Evolutionary conservation across 108 stramenopile species (phyloP).

Genomic region (Chaetoceros tenuissimus): DNA sequence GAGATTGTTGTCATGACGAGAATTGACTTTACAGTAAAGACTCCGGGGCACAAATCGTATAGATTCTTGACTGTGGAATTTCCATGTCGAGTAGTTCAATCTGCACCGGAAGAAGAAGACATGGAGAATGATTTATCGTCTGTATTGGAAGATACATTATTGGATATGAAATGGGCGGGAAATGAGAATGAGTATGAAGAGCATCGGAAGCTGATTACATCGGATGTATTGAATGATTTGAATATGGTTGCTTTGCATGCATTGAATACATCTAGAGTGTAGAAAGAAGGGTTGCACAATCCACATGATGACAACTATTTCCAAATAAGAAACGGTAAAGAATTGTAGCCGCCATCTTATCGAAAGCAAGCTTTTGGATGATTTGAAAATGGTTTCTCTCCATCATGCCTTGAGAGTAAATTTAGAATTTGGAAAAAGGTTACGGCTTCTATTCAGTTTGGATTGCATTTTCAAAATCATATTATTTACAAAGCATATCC

Average conservation of each 20-base stretch:
- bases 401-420: too few species aligned
- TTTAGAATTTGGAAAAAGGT: too few species aligned
- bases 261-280: too few species aligned
- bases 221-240: not conserved
- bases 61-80: not conserved
- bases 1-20: conserved; percentile 20
- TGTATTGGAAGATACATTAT: not conserved
- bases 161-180: not conserved
- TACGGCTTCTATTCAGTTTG: too few species aligned
- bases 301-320: too few species aligned
- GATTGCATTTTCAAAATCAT: too few species aligned
- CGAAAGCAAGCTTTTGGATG: too few species aligned
- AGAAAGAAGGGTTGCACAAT: too few species aligned
- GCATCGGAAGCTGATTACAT: not conserved
- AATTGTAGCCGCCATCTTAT: too few species aligned
- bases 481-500: too few species aligned
- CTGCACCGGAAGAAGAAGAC: not conserved
- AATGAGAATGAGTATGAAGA: not conserved
- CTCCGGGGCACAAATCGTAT: not conserved
- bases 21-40: conserved; percentile 37
- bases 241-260: not conserved
- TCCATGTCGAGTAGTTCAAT: not conserved
- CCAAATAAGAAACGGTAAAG: too few species aligned
- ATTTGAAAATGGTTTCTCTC: too few species aligned
- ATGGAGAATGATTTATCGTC: not conserved